Percentiles rank a stretch among this genome's conserved stretches.
Evolutionary conservation across 2,329 filamentous ascomycete species (phyloP).

Genomic region (Aurifilum marmelostoma): DNA sequence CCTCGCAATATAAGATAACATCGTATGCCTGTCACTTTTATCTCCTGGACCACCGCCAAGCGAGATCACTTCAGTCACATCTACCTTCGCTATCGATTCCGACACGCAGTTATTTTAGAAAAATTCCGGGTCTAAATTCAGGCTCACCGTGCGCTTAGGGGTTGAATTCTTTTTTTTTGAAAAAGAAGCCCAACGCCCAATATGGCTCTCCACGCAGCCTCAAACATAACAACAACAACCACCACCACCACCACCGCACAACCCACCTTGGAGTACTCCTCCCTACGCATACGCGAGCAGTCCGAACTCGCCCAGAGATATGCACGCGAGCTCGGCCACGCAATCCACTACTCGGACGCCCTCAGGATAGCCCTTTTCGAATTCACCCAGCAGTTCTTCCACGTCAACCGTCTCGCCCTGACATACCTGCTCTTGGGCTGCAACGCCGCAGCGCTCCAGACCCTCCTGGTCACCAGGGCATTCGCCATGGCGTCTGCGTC

Average conservation of each 20-base stretch:
- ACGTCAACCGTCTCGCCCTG: slow-evolving; percentile 17
- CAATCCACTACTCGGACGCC: slow-evolving; percentile 7
- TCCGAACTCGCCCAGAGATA: slow-evolving; percentile 23
- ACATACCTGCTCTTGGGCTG: slow-evolving; percentile 35
- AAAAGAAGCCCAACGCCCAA: background rate
- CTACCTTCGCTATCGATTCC: background rate
- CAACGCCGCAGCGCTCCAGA: slow-evolving; percentile 37
- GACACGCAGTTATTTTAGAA: background rate
- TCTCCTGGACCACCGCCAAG: background rate
- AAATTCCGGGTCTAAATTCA: background rate
- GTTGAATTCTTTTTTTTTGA: background rate
- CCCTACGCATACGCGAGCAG: slow-evolving; percentile 18
- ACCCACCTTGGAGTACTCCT: slow-evolving; percentile 2
- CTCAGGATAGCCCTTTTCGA: slow-evolving; percentile 14
- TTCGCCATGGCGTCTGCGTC: slow-evolving; percentile 22
- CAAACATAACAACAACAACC: slow-evolving; percentile 11
- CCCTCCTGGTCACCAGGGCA: slow-evolving; percentile 35
- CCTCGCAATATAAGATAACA: background rate
- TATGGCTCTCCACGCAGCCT: slow-evolving; percentile 20
- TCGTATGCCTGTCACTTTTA: background rate
- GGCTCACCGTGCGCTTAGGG: background rate
- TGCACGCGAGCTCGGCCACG: slow-evolving; percentile 17
- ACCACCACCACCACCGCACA: slow-evolving; percentile 15
- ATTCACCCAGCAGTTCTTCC: slow-evolving; percentile 18
- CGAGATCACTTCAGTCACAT: background rate